Base-by-base conservation (phyloP, 345 rosid genomes). In the Luvunga scandens region DNA sequence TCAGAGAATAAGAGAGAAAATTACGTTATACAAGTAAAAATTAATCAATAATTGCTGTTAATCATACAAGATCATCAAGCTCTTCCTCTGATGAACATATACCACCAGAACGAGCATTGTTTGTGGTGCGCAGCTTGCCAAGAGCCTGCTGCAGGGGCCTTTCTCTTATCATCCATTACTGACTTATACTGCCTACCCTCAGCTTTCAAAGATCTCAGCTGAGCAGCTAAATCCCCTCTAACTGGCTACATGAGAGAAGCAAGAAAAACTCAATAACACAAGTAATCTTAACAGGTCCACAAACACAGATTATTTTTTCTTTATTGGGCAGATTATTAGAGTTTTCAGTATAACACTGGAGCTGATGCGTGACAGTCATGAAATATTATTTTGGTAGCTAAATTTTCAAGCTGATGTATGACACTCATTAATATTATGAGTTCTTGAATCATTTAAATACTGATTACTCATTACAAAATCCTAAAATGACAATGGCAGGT, bases 41-140 rank as follows among this genome's bases (percentile, higher is more conserved):
- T 53, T 16, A 76, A 36, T 66, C 27, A 73, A 81, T 7, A 79
- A 61, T 79, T 59, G 73, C 39, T 69, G 63, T 45, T 71, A 75
- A 57, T 80, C 89, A 81, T 92, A 94, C 99, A 78, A 85, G 53
- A 67, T 83, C 89, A 77, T 97, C 86, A 45, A 97, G 92, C 86
- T 97, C 98, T 81, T 93, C 88, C 87, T 90, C 96, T 4, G 98
- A 91, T n/a, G 99, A 91, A 84, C 98, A 97, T 77, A 94, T 66
- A 53, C 83, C 88, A 64, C 86, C 89, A 75, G 85, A 80, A 27
- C 84, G 87, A 68, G 78, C 74, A 77, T 62, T 60, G 25, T 83
- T 85, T 69, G 87, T 77, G 73, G 74, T 77, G 36, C 90, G 92
- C 76, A 93, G 88, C 88, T 97, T 93, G 64, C 98, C 94, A 78